Base-by-base conservation (phyloP, 306 rosid genomes). In the Cucurbita pepo region DNA sequence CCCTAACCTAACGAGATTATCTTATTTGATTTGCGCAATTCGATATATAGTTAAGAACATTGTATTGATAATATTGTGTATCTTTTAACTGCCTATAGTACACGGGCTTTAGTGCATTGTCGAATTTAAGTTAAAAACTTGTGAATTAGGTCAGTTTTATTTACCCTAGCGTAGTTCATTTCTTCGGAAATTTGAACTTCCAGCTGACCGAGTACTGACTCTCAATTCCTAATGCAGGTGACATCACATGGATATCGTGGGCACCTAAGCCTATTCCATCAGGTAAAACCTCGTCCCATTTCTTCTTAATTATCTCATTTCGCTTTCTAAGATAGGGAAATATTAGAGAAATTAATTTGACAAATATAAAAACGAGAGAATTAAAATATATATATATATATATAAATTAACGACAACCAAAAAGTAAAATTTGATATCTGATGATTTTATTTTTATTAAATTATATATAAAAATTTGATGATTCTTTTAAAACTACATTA, bases 191-290 rank as follows among this genome's bases (percentile, higher is more conserved):
- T 69, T 48, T 19, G 1, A 47, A 69, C 40, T 30, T 69, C 50
- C 44, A 14, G 9, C 21, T 67, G 18, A 69, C 73, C 57, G 44
- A 22, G 45, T 70, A 14, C 58, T 72, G 41, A 48, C 38, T 43
- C 41, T 41, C 16, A 69, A 47, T 61, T 62, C 67, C 6, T 76
- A 16, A 19, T 79, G 86, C 90, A 95, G 99, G 88, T 79, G 92
- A 85, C 74, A 95, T 95, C 79, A 81, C 97, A 59, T 81, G 87
- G 86, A 86, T 95, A 78, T 80, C 90, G 30, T 95, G 99, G 99
- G 78, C 89, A 34, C 99, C 99, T 44, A 87, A 85, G 81, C 12
- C 77, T 38, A 79, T 89, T 73, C 87, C 89, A 57, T 72, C 40
- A 60, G 99, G 99, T 95, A 84, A 83, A 37, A 50, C 18, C 15